phyloP scores from a whole-genome alignment of 768 basidiomycete genomes.

The Macrocybe gigantea region DNA sequence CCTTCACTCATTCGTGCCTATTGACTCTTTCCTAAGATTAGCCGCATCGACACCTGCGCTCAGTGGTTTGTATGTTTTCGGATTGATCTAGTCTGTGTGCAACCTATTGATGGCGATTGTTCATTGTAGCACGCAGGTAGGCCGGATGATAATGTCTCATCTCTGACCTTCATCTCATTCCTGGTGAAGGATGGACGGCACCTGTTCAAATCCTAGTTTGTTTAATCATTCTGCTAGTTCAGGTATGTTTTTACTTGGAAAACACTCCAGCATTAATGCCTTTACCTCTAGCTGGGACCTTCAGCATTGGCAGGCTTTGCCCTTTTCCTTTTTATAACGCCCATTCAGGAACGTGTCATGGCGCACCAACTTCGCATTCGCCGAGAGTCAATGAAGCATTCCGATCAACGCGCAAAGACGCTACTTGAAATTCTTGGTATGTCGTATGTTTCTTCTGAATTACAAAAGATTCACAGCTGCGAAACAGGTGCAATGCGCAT shows the following conservation, averaged over 20 bases:
- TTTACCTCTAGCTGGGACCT: conserved; percentile 46
- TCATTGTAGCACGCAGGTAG: conserved; percentile 34
- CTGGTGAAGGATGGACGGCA: conserved; percentile 49
- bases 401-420: conserved; percentile 56
- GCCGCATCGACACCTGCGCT: conserved; percentile 52
- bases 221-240: conserved; percentile 50
- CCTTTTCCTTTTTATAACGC: conserved; percentile 55
- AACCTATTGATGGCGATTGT: too few species aligned
- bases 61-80: conserved; percentile 63
- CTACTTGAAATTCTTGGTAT: conserved; percentile 60
- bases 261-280: background rate
- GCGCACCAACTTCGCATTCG: conserved; percentile 48
- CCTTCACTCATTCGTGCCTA: background rate
- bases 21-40: conserved; percentile 30
- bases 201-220: conserved; percentile 61
- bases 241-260: conserved; percentile 28
- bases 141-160: background rate
- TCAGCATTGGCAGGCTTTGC: conserved; percentile 69
- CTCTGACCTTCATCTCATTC: background rate
- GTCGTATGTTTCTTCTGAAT: conserved; percentile 1
- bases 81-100: too few species aligned
- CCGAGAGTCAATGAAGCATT: conserved; percentile 51
- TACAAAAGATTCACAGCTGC: background rate
- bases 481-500: conserved; percentile 54
- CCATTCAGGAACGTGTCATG: conserved; percentile 62